Evolutionary conservation across 2,329 filamentous ascomycete genomes (phyloP), one percentile per base, ranked within the genome.

Genomic region (Botrytis aclada): DNA sequence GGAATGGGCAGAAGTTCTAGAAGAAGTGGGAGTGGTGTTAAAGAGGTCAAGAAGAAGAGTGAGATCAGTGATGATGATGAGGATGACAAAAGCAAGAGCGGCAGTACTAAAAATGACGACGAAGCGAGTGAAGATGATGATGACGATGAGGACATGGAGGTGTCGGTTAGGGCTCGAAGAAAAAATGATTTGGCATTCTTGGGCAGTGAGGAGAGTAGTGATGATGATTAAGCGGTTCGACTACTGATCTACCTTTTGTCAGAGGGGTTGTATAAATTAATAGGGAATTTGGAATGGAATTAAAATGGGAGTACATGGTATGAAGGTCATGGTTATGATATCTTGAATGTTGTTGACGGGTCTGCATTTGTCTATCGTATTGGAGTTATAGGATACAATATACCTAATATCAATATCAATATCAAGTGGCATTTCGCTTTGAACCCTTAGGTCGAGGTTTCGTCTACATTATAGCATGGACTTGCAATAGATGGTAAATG

Each of bases 141-240:
- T 10, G 70, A 72, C 0, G 61, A 71, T 25, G 62, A 72, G 20
- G 62, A 72, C 6, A 43, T 69, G 34, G 39, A 37, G 16, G 14
- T 66, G n/a, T 60, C 39, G 51, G 62, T 54, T 29, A 60, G 70
- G 39, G 29, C 77, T 69, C 69, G 70, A 61, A 74, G 74, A 29
- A 76, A 76, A 34, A 82, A 83, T 1, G 88, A 88, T 75, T 80
- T 91, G 77, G 88, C 88, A 1, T 94, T 94, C 78, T 81, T 94
- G 75, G 91, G 88, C 20, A 88, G 89, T 75, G 91, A 93, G 60
- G 90, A 88, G 74, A 91, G 93, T 75, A 80, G 78, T 69, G 79
- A 81, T 74, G 75, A 76, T 58, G 71, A 73, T 60, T 73, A 51
- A 72, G 34, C 34, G n/a, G 0, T n/a, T n/a, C 25, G 18, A 39